Conservation (phyloP, 352 stramenopile genomes). For the Phytophthora macrochlamydospora region DNA sequence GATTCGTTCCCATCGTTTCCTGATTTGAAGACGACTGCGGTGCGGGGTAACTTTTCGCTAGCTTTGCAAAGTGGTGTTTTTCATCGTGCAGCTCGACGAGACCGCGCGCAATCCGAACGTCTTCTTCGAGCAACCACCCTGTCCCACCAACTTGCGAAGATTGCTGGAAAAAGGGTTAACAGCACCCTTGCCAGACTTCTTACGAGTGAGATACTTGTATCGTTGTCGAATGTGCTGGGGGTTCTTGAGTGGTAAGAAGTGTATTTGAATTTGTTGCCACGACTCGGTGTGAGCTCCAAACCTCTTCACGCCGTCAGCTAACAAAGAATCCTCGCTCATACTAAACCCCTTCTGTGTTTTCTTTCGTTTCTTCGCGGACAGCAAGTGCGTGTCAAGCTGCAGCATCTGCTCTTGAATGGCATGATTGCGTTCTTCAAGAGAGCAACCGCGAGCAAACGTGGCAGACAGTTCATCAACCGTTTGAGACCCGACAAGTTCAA, state of each 20-base stretch:
- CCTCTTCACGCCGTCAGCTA: conserved; percentile 73
- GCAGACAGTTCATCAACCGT: conserved; percentile 58
- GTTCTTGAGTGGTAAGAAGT: conserved; percentile 71
- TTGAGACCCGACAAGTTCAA: conserved; percentile 79
- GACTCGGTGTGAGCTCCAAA: conserved; percentile 52
- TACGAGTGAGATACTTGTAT: conserved; percentile 74
- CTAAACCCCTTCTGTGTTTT: conserved; percentile 63
- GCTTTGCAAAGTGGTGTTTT: conserved; percentile 62
- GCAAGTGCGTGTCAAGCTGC: conserved; percentile 77
- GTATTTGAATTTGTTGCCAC: conserved; percentile 66
- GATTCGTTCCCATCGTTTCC: conserved; percentile 68
- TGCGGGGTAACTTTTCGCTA: conserved; percentile 66
- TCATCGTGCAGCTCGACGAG: conserved; percentile 71
- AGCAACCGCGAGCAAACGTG: conserved; percentile 49
- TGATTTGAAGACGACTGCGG: conserved; percentile 65
- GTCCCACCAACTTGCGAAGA: conserved; percentile 39
- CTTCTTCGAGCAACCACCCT: conserved; percentile 80
- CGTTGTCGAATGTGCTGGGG: conserved; percentile 54
- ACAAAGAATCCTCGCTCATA: conserved; percentile 60
- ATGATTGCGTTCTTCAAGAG: conserved; percentile 53
- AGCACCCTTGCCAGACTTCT: conserved; percentile 58
- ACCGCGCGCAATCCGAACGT: conserved; percentile 74
- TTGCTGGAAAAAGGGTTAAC: conserved; percentile 69
- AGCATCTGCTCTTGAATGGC: conserved; percentile 64
- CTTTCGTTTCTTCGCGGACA: conserved; percentile 44